A percentile compares a stretch with the other conserved stretches of the same genome.
Conservation (phyloP, 148 eudicot species). For the Linanthus parryae region DNA sequence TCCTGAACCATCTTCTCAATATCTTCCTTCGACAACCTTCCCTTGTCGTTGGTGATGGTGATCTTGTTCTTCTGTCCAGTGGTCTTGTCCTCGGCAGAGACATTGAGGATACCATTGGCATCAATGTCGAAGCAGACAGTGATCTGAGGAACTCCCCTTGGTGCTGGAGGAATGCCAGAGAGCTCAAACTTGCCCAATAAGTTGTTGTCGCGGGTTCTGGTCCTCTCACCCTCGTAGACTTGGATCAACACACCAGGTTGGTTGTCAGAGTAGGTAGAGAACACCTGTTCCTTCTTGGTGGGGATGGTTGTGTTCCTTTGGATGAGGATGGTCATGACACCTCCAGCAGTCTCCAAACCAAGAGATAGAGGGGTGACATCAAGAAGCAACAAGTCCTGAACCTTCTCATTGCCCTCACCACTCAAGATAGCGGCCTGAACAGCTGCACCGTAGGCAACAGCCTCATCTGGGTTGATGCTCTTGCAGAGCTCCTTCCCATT, state of each 20-base stretch:
- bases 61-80: constrained; percentile 54
- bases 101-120: constrained; percentile 41
- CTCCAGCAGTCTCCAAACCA: constrained; percentile 38
- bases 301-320: constrained; percentile 40
- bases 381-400: constrained; percentile 33
- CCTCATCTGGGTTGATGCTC: constrained; percentile 50
- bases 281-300: constrained; percentile 39
- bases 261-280: constrained; percentile 39
- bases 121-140: constrained; percentile 41
- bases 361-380: constrained; percentile 43
- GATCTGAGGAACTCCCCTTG: constrained; percentile 39
- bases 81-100: constrained; percentile 48
- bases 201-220: constrained; percentile 39
- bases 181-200: constrained; percentile 36
- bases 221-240: constrained; percentile 44
- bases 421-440: constrained; percentile 45
- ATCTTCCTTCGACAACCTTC: constrained; percentile 43
- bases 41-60: constrained; percentile 48
- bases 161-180: constrained; percentile 43
- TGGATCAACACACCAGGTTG: constrained; percentile 46
- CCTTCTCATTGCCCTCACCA: constrained; percentile 45
- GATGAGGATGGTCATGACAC: constrained; percentile 36
- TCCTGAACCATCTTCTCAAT: constrained; percentile 51
- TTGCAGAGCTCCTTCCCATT: constrained; percentile 44
- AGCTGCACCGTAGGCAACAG: constrained; percentile 46